Evolutionary conservation across 108 stramenopile genomes (phyloP).

Genomic region (Nannochloropsis gaditana): DNA sequence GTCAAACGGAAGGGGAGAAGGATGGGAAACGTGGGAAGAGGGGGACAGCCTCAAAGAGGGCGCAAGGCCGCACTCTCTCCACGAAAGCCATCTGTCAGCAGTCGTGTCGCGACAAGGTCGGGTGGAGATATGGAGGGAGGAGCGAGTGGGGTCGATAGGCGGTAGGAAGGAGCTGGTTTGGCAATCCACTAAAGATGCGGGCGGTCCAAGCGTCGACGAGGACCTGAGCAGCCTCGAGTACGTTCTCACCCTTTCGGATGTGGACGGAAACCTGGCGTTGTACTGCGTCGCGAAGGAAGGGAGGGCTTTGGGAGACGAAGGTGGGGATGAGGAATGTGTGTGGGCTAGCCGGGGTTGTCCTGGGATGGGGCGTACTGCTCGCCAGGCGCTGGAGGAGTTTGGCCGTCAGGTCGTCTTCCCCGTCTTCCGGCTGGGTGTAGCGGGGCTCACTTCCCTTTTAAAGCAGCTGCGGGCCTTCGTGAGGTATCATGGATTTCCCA

Average conservation of each 20-base stretch:
- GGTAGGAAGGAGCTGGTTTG: not conserved
- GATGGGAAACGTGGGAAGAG: not conserved
- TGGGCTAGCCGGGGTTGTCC: constrained; percentile 16
- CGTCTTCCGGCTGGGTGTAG: not conserved
- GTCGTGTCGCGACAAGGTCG: not conserved
- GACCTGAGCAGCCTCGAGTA: not conserved
- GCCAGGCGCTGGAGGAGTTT: not conserved
- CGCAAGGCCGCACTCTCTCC: not conserved
- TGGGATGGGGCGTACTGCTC: not conserved
- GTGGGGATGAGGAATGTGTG: not conserved
- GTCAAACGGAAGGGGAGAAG: not conserved
- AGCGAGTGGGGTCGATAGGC: not conserved
- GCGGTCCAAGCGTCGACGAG: not conserved
- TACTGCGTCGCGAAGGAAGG: not conserved
- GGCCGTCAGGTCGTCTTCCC: not conserved
- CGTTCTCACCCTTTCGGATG: not conserved
- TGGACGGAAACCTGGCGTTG: not conserved
- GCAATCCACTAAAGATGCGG: not conserved
- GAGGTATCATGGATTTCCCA: not conserved
- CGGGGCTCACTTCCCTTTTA: not conserved
- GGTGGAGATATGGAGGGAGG: not conserved
- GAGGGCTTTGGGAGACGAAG: not conserved
- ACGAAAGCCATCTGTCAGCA: not conserved
- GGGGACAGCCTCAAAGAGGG: not conserved
- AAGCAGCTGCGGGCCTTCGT: not conserved